Evolutionary conservation across 108 stramenopile species (phyloP), one percentile per base, ranked within the genome.

Genomic region (Seminavis robusta): DNA sequence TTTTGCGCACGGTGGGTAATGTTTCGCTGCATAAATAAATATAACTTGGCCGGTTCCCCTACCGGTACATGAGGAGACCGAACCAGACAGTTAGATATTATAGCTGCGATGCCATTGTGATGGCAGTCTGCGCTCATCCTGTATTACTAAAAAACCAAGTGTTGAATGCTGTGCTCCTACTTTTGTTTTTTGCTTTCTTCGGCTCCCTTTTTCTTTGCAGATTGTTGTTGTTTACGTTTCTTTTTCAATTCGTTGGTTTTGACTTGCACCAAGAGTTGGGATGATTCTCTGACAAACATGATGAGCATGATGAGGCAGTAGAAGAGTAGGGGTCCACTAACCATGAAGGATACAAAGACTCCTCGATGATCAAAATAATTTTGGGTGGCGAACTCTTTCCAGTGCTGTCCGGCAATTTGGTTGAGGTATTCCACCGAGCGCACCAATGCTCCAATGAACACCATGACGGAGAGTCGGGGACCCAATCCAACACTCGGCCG

Each of bases 311-410:
- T 59, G 33, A 90, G 55, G 30, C 70, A 81, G 32, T 88, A 76
- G 4, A 88, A 29, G 24, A 95, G 43, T 25, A 95, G 41, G 1
- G 94, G 94, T 1, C 70, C 94, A 58, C 79, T 86, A 29, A 91
- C 40, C 71, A 95, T 77, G 9, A 91, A 83, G 13, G 80, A 80
- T 20, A 90, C 67, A 47, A 95, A 95, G 26, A 95, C 74, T 0
- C 94, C 94, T 27, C 73, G 54, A 23, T 59, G 60, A 53, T 95
- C 94, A 74, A 95, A 95, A 67, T 95, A 95, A 45, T 95, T 88
- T 66, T 95, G 94, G 3, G 86, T 89, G 32, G 83, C 74, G 54
- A 89, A 86, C 29, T 72, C 11, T 52, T 79, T 52, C 91, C 91
- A 95, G 33, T 86, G 63, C 21, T 56, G 55, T 13, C 60, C 59